Conservation (phyloP, 2,329 filamentous ascomycete species). For the Beauveria sp. region DNA sequence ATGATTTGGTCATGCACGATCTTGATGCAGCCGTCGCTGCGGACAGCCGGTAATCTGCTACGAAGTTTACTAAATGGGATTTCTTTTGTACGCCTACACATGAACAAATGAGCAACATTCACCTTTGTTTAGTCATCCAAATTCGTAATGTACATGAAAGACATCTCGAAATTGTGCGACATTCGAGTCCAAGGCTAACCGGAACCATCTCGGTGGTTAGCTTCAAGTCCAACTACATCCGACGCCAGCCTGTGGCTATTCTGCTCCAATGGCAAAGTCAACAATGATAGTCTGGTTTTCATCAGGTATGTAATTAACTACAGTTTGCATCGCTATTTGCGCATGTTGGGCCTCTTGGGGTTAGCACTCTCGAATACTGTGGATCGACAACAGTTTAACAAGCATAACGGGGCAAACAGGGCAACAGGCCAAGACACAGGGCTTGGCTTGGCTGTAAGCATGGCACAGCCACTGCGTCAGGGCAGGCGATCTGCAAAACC, state of each 20-base stretch:
- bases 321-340: background rate
- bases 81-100: too few relatives aligned
- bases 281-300: background rate
- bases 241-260: background rate
- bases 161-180: too few relatives aligned
- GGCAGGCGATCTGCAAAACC: background rate
- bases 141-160: too few relatives aligned
- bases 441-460: background rate
- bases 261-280: background rate
- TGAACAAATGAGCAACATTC: too few relatives aligned
- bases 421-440: background rate
- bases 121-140: too few relatives aligned
- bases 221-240: background rate
- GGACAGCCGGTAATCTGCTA: background rate
- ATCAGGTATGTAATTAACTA: background rate
- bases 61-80: background rate
- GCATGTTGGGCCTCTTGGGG: background rate
- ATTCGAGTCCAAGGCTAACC: too few relatives aligned
- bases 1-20: slow-evolving; percentile 48
- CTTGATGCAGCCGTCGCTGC: slow-evolving; percentile 28
- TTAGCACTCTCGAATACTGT: background rate
- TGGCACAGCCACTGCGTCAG: slow-evolving; percentile 2
- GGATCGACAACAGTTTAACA: background rate
- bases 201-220: background rate
- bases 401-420: background rate